Base-by-base conservation (phyloP, 345 rosid genomes). In the Balakata baccata region DNA sequence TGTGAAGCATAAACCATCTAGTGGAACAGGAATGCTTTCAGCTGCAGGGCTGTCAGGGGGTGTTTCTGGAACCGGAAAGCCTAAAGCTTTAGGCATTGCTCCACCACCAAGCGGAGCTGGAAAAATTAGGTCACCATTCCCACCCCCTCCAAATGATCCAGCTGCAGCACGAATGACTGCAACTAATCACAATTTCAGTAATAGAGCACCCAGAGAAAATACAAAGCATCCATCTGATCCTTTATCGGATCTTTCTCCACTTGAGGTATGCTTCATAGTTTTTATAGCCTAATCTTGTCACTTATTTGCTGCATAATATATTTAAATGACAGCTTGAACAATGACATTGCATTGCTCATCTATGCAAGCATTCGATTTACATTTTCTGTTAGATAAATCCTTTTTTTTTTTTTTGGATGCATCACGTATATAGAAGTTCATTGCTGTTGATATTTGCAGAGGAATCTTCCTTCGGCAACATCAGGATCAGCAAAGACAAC, bases 11-110 rank as follows among this genome's bases (percentile, higher is more conserved):
- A 96, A 91, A 75, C 86, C 93, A 25, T 47, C 96, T 7, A 80
- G 84, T 80, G 99, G 98, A 73, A 89, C 99, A 22, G 96, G 98
- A 53, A 96, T 96, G 99, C 96, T 96, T 73, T 93, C 99, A 52
- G 89, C 98, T 57, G 98, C 97, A 18, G 92, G 89, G 64, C 53
- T 89, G 50, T 82, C 90, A 0, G 87, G 84, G 23, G 89, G 81
- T 45, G 72, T 75, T 78, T 80, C 94, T 23, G 92, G 80, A 22
- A 75, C 75, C 41, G 90, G 79, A 65, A 89, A 93, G 86, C 80
- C 90, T 50, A 92, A 88, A 79, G 18, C 84, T 49, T 47, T 92
- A 72, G 71, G 86, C 51, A 87, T 96, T 74, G 93, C 93, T 0
- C 99, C 99, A 52, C 99, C 99, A 6, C 97, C 99, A 22, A 75